Evolutionary conservation across 2,329 filamentous ascomycete genomes (phyloP), one percentile per base, ranked within the genome.

Genomic region (Chaetomium globosum): DNA sequence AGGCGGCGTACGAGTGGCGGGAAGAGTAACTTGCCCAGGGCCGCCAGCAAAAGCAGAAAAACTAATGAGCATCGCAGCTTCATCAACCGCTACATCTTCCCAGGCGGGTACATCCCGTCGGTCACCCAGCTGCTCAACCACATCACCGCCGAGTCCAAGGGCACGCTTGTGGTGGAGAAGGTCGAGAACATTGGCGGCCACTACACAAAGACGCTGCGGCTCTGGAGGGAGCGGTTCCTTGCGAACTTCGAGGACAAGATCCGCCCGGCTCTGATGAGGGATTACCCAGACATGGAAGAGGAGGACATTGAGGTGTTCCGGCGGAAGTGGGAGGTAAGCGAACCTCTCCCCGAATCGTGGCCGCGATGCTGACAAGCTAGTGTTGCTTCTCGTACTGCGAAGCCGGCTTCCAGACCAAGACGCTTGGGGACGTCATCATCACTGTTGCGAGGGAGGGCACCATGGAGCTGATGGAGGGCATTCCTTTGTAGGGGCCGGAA

Each of bases 381-480:
- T 92, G 91, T 72, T 92, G 92, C 74, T 92, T 92, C 75, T 81
- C 84, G 26, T 92, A 92, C 73, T 91, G 88, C 68, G 89, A 92
- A 74, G 89, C 88, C 48, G 89, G 89, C 0, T 92, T 92, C 72
- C 79, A 84, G 65, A 89, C 86, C 6, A 91, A 91, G 77, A 90
- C 87, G 2, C 75, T 92, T 23, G 89, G 89, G 2, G 89, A 92
- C 76, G 87, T 87, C 1, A 90, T 92, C 58, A 85, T 93, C 68
- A 91, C 87, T 0, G 86, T 90, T 12, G 86, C 84, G 1, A 80
- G 87, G 51, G 87, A 90, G 72, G 86, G 87, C 2, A 82, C 86
- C 2, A 75, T 85, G 72, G 86, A 90, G 75, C 81, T 90, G 79
- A 88, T 91, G 83, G 88, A 90, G 72, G 85, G 84, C 58, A 85